Conservation (phyloP, 2,329 filamentous ascomycete species). For the Calonectria pseudoturangicola region DNA sequence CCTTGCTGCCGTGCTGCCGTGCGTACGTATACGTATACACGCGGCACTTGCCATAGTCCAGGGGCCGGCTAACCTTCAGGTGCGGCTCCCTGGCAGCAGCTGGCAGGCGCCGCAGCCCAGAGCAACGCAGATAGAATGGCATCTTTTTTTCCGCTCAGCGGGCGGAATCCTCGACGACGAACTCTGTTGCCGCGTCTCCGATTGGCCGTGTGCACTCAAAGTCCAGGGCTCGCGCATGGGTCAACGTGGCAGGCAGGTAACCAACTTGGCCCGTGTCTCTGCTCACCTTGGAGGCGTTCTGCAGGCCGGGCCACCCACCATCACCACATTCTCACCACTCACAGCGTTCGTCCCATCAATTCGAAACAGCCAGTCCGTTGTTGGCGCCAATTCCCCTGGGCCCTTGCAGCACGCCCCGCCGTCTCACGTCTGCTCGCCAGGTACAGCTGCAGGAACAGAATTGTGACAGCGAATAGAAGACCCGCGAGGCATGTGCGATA, state of each 20-base stretch:
- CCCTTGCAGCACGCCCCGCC: conserved; percentile 33
- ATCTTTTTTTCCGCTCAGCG: background rate
- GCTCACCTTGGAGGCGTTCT: conserved; percentile 19
- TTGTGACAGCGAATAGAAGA: conserved; percentile 29
- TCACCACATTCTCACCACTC: conserved; percentile 34
- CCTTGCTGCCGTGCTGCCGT: background rate
- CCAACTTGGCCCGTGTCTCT: background rate
- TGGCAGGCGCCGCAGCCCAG: conserved; percentile 15
- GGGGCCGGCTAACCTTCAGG: conserved; percentile 20
- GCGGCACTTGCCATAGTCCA: conserved; percentile 1
- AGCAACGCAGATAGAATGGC: background rate
- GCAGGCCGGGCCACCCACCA: conserved; percentile 11
- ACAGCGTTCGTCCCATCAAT: conserved; percentile 24
- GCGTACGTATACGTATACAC: conserved; percentile 1
- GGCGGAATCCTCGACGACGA: conserved; percentile 25
- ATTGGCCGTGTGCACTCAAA: conserved; percentile 27
- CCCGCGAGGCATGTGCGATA: background rate
- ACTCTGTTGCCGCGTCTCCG: conserved; percentile 6
- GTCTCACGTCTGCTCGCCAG: conserved; percentile 26
- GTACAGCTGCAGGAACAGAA: conserved; percentile 39
- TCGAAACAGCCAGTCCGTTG: conserved; percentile 34
- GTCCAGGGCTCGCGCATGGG: conserved; percentile 31
- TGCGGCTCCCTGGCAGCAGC: conserved; percentile 8
- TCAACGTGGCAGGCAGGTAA: conserved; percentile 35
- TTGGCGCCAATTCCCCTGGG: conserved; percentile 32